These are phyloP conservation scores for Ganoderma multipileum DNA, from an alignment of 1,284 basidiomycete genomes.

Conservation along the genomic window DNA sequence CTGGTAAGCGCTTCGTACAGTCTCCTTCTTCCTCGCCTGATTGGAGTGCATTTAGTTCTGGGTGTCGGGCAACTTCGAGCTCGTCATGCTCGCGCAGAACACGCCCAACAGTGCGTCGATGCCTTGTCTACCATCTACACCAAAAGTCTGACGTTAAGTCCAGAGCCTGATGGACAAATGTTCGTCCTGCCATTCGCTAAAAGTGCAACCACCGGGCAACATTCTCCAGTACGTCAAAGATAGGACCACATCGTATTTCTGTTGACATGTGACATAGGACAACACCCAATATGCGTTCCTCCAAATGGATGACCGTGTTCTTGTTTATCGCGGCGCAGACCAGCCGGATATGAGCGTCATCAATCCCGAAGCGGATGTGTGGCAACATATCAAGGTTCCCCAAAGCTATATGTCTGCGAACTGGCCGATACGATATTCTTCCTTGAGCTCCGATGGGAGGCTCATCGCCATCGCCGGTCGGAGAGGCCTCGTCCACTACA, in stretches of 20 bases:
- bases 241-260: neutral
- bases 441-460: constrained; percentile 90
- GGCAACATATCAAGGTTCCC: constrained; percentile 97
- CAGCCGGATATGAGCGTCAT: constrained; percentile 98
- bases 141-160: constrained; percentile 7
- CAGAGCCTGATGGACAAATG: constrained; percentile 72
- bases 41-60: constrained; percentile 69
- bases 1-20: constrained; percentile 54
- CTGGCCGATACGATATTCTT: constrained; percentile 95
- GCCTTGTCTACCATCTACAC: neutral
- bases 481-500: constrained; percentile 93
- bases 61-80: constrained; percentile 89
- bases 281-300: constrained; percentile 95
- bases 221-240: constrained; percentile 74
- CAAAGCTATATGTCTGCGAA: constrained; percentile 88
- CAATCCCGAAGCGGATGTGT: constrained; percentile 98
- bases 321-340: constrained; percentile 97
- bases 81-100: constrained; percentile 71
- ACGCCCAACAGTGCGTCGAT: constrained; percentile 53
- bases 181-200: constrained; percentile 94
- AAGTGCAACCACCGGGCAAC: constrained; percentile 91
- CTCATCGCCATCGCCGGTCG: constrained; percentile 94
- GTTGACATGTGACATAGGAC: constrained; percentile 58
- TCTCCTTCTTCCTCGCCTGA: neutral
- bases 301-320: constrained; percentile 92